Percentiles rank a stretch among this genome's conserved stretches.
phyloP scores from a whole-genome alignment of 495 filamentous ascomycete genomes.

The Aspergillus sclerotioniger region DNA sequence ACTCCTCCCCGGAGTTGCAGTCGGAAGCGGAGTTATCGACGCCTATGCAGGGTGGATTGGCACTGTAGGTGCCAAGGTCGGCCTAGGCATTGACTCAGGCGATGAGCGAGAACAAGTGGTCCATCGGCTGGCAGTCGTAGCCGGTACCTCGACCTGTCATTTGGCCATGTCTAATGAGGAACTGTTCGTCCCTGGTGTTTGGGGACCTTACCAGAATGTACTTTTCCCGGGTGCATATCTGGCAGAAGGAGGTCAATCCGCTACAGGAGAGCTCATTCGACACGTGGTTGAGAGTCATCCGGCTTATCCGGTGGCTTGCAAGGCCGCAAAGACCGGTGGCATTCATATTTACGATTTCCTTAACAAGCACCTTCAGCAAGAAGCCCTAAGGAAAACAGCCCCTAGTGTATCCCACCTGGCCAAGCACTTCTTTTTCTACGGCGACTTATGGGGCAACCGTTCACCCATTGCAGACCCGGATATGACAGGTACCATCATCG shows the following conservation, averaged over 20 bases:
- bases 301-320: conserved; percentile 70
- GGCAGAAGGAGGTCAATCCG: conserved; percentile 92
- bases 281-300: conserved; percentile 91
- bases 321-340: conserved; percentile 69
- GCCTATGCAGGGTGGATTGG: conserved; percentile 98
- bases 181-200: conserved; percentile 89
- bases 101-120: conserved; percentile 86
- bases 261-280: conserved; percentile 88
- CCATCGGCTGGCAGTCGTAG: conserved; percentile 86
- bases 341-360: conserved; percentile 89
- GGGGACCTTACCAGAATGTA: conserved; percentile 93
- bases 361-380: conserved; percentile 77
- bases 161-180: conserved; percentile 88
- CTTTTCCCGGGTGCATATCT: conserved; percentile 88
- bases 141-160: conserved; percentile 94
- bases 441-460: conserved; percentile 92
- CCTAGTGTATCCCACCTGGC: conserved; percentile 76
- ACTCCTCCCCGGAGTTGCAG: conserved; percentile 76
- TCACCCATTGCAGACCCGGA: conserved; percentile 85
- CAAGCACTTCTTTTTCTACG: conserved; percentile 95
- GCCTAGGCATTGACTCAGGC: conserved; percentile 57
- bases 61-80: conserved; percentile 88
- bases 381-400: conserved; percentile 60
- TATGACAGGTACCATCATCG: conserved; percentile 86
- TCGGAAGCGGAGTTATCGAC: conserved; percentile 94